These are phyloP conservation scores for Casuarina cunninghamiana DNA, from an alignment of 306 rosid genomes.

Conservation along the genomic window DNA sequence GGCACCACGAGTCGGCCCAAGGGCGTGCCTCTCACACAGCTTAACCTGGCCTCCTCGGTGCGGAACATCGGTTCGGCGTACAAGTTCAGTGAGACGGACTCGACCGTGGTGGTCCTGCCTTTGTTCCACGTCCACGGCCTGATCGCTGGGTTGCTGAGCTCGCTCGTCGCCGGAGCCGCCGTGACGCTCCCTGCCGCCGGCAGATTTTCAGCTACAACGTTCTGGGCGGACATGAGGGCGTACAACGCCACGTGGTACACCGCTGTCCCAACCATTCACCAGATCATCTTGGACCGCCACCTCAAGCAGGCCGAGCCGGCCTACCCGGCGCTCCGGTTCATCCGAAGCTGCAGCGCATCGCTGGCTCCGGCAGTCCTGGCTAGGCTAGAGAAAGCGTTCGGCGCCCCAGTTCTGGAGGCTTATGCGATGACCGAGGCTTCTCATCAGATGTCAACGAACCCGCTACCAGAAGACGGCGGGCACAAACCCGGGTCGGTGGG, in stretches of 20 bases:
- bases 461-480: slow-evolving; percentile 68
- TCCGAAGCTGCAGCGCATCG: slow-evolving; percentile 88
- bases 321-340: slow-evolving; percentile 81
- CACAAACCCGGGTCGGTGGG: slow-evolving; percentile 95
- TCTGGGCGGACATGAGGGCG: slow-evolving; percentile 77
- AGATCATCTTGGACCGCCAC: slow-evolving; percentile 84
- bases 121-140: slow-evolving; percentile 93
- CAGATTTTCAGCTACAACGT: slow-evolving; percentile 86
- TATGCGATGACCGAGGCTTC: slow-evolving; percentile 97
- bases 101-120: slow-evolving; percentile 83
- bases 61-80: slow-evolving; percentile 72
- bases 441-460: slow-evolving; percentile 80
- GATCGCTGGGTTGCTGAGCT: slow-evolving; percentile 68
- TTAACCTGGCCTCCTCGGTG: slow-evolving; percentile 69
- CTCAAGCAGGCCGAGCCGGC: slow-evolving; percentile 47
- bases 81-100: slow-evolving; percentile 69
- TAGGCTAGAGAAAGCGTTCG: slow-evolving; percentile 64
- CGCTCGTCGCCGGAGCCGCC: slow-evolving; percentile 64
- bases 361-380: slow-evolving; percentile 68
- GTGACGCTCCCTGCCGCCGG: slow-evolving; percentile 74
- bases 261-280: slow-evolving; percentile 94
- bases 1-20: slow-evolving; percentile 97
- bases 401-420: slow-evolving; percentile 88
- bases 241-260: slow-evolving; percentile 92
- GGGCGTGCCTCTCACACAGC: slow-evolving; percentile 88